These are phyloP conservation scores for Blastocystis hominis DNA, from an alignment of 352 stramenopile species.

Conservation along the genomic window DNA sequence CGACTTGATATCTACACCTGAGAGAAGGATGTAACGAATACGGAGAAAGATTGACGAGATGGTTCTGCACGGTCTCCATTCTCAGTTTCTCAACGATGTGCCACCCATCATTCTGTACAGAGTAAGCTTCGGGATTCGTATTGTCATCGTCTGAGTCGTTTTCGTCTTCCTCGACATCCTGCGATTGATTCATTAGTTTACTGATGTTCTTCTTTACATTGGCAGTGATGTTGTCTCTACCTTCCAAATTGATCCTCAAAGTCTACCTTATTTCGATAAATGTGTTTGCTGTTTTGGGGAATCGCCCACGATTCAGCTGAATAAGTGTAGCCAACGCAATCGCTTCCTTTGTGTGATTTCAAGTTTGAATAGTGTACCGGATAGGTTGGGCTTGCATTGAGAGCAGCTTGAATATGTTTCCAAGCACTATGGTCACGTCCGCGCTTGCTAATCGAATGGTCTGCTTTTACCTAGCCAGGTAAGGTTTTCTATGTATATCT, in stretches of 20 bases:
- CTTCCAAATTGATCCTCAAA: background rate
- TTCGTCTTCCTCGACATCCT: background rate
- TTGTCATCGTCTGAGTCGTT: background rate
- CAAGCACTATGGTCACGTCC: background rate
- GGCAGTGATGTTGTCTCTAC: background rate
- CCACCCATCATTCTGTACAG: background rate
- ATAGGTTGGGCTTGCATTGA: background rate
- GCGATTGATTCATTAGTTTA: background rate
- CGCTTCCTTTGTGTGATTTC: background rate
- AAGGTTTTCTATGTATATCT: background rate
- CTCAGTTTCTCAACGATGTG: background rate
- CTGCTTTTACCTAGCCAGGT: background rate
- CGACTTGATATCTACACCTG: background rate
- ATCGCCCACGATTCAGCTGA: background rate
- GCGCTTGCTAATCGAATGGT: background rate
- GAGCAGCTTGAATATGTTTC: background rate
- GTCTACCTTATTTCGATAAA: background rate
- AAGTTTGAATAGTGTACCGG: background rate
- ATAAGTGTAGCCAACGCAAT: background rate
- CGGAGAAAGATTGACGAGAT: background rate
- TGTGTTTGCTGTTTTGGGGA: background rate
- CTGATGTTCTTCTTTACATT: constrained; percentile 26
- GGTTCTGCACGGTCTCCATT: background rate
- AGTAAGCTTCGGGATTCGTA: background rate
- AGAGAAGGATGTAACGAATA: background rate